Conservation (phyloP, 495 filamentous ascomycete species). For the Sordaria brevicollis region DNA sequence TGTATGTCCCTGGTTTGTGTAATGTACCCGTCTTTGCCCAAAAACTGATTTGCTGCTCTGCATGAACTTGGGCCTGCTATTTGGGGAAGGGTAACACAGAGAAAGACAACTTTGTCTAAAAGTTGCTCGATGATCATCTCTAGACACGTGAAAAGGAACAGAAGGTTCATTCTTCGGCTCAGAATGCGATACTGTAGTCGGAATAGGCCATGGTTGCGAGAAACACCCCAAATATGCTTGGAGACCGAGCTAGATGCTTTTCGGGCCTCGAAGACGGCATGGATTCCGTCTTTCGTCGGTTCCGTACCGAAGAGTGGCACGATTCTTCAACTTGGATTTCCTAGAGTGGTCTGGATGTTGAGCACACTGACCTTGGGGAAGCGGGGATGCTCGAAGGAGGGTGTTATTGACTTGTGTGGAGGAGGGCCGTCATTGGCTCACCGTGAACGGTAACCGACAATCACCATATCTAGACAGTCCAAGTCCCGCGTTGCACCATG, state of each 20-base stretch:
- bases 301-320: background rate
- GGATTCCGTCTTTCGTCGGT: background rate
- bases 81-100: background rate
- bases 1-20: background rate
- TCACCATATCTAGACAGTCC: background rate
- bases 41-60: background rate
- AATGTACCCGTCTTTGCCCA: background rate
- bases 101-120: background rate
- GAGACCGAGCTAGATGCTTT: background rate
- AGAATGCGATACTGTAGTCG: background rate
- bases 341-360: background rate
- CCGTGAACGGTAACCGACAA: background rate
- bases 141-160: background rate
- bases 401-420: background rate
- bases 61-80: background rate
- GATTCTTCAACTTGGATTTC: background rate
- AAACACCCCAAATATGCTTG: background rate
- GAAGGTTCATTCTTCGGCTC: background rate
- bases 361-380: background rate
- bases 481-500: background rate
- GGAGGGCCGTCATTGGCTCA: background rate
- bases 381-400: background rate
- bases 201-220: background rate
- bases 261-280: background rate
- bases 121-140: too few relatives aligned